Conservation (phyloP, 805 yeast species). For the Candida montana region DNA sequence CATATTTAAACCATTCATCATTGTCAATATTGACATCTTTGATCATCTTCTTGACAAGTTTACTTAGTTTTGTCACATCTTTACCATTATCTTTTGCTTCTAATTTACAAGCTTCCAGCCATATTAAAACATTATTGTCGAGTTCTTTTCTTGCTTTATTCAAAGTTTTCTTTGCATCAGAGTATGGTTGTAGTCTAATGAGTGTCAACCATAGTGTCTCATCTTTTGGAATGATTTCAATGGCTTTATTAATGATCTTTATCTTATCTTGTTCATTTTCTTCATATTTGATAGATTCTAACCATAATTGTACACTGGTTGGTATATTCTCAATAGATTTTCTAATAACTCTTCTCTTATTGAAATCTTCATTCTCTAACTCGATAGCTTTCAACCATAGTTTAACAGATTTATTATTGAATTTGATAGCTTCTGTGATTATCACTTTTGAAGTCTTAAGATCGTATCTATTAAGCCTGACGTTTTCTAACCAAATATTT, state of each 20-base stretch:
- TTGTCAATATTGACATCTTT: constrained; percentile 35
- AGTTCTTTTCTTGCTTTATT: constrained; percentile 55
- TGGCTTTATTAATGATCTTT: constrained; percentile 57
- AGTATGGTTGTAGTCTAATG: constrained; percentile 37
- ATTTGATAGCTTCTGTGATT: constrained; percentile 59
- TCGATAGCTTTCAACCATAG: constrained; percentile 73
- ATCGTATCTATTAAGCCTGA: constrained; percentile 52
- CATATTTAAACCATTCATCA: constrained; percentile 51
- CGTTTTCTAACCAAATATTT: constrained; percentile 77
- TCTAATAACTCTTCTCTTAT: constrained; percentile 55
- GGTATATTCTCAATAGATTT: constrained; percentile 71
- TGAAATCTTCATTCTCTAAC: constrained; percentile 51
- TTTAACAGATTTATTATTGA: constrained; percentile 47
- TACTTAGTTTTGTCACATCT: constrained; percentile 37
- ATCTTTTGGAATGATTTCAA: constrained; percentile 60
- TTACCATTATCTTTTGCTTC: constrained; percentile 49
- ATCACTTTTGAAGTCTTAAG: constrained; percentile 45
- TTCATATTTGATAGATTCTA: constrained; percentile 55
- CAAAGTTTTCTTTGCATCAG: constrained; percentile 49
- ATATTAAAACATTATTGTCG: constrained; percentile 45
- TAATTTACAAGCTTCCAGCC: constrained; percentile 66
- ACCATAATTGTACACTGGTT: constrained; percentile 59
- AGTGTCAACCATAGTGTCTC: constrained; percentile 62
- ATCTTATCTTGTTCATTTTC: constrained; percentile 41
- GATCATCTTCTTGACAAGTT: constrained; percentile 45